These are phyloP conservation scores for Lipomyces kockii DNA, from an alignment of 805 yeast species.

Conservation along the genomic window DNA sequence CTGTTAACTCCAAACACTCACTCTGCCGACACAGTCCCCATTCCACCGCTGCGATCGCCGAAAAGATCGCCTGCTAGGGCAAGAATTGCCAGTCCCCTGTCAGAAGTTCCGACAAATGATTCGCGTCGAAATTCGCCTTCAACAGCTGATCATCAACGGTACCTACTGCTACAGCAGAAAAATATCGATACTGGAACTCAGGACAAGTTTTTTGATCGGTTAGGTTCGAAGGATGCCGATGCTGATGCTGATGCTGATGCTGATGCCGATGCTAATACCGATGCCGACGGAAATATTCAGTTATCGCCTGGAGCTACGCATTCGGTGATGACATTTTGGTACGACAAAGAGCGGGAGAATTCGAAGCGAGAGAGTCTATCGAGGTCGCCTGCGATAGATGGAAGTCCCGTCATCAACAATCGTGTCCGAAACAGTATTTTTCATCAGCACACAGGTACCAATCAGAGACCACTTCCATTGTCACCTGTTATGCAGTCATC, in stretches of 20 bases:
- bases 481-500: constrained; percentile 11
- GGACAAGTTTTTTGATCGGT: background rate
- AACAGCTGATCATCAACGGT: constrained; percentile 25
- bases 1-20: background rate
- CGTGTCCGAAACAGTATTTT: constrained; percentile 26
- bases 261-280: background rate
- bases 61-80: background rate
- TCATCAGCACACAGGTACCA: constrained; percentile 9
- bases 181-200: background rate
- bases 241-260: no score
- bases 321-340: constrained; percentile 30
- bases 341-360: constrained; percentile 27
- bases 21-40: background rate
- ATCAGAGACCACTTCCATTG: constrained; percentile 13
- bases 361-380: background rate
- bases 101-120: constrained; percentile 27
- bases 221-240: background rate
- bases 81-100: constrained; percentile 17
- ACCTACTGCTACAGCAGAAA: constrained; percentile 9
- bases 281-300: background rate
- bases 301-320: constrained; percentile 18
- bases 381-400: constrained; percentile 13
- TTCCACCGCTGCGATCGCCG: background rate
- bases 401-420: constrained; percentile 12
- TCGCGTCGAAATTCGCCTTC: constrained; percentile 34